Evolutionary conservation across 768 basidiomycete genomes (phyloP), one percentile per base, ranked within the genome.

Genomic region (Cystobasidium tubakii): DNA sequence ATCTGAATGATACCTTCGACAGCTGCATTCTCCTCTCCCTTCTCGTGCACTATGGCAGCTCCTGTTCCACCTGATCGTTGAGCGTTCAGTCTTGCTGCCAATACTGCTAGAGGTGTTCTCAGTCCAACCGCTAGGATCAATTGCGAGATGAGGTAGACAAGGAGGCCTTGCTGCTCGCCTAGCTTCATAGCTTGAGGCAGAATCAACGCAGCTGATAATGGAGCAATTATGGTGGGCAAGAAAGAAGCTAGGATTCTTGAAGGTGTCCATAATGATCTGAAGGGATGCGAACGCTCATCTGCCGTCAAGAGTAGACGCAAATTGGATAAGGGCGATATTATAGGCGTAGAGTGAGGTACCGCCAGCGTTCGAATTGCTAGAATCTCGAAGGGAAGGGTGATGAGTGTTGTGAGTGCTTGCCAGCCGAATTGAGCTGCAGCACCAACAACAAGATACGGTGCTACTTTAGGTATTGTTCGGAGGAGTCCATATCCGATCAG

Each of bases 171-270:
- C 23, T 33, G 27, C 31, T 67, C 66, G 21, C 66, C 66, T 29
- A 67, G 31, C n/a, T 31, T 50, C 27, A 67, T 29, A 23, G 42
- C 42, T 29, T 29, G 43, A 46, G 66, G 66, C 1, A 67, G 66
- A 2, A 67, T 23, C 4, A 67, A 31, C 2, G 66, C 50, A n/a
- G 66, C 46, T 43, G 66, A 67, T 50, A 67, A 31, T 54, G 66
- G 66, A 10, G 44, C 66, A 21, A 67, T 33, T 9, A 67, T 46
- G 50, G 66, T 67, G 15, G 66, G 66, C 15, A 67, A n/a, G 50
- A 67, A 67, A 33, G 66, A 67, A 54, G 66, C 66, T 29, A 67
- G 39, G 9, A 67, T 67, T 31, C 66, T 46, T 25, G 66, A 67
- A 27, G 66, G 66, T 10, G 66, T 67, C 42, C 44, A 67, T n/a